A percentile compares a stretch with the other conserved stretches of the same genome.
Conservation (phyloP, 805 yeast genomes). For the Candida vartiovaarae region DNA sequence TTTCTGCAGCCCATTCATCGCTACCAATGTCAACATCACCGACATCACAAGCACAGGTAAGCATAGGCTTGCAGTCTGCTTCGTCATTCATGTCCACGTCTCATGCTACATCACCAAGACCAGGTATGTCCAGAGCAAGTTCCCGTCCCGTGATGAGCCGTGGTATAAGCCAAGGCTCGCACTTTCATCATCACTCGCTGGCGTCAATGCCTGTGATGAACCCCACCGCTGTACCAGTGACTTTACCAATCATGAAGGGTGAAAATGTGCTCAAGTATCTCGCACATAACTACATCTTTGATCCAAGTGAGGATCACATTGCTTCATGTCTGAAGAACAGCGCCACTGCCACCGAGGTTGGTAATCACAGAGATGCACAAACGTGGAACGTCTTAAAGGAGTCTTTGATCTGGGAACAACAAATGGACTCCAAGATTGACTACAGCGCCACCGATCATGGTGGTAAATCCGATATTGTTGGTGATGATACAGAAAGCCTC, state of each 20-base stretch:
- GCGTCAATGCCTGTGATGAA: constrained; percentile 13
- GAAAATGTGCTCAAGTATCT: constrained; percentile 37
- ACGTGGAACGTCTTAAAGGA: constrained; percentile 55
- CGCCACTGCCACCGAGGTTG: constrained; percentile 44
- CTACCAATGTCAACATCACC: constrained; percentile 14
- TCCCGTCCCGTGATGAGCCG: constrained; percentile 15
- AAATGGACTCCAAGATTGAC: constrained; percentile 1
- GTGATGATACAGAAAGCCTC: constrained; percentile 10
- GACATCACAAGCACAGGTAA: neutral
- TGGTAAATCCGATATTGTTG: neutral
- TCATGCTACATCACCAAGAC: constrained; percentile 16
- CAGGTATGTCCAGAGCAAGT: constrained; percentile 20
- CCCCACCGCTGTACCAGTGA: constrained; percentile 20
- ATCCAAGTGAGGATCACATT: constrained; percentile 39
- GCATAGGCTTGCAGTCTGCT: neutral
- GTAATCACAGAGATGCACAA: constrained; percentile 48
- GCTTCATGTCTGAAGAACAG: constrained; percentile 51
- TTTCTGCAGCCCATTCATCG: neutral
- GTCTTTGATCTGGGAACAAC: constrained; percentile 32
- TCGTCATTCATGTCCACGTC: neutral
- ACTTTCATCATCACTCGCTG: constrained; percentile 5
- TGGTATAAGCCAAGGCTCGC: constrained; percentile 12
- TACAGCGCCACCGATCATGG: neutral
- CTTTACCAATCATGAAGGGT: constrained; percentile 18
- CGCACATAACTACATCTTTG: constrained; percentile 40